Base-by-base conservation (phyloP, 2,329 filamentous ascomycete species). In the Triangularia verruculosa region DNA sequence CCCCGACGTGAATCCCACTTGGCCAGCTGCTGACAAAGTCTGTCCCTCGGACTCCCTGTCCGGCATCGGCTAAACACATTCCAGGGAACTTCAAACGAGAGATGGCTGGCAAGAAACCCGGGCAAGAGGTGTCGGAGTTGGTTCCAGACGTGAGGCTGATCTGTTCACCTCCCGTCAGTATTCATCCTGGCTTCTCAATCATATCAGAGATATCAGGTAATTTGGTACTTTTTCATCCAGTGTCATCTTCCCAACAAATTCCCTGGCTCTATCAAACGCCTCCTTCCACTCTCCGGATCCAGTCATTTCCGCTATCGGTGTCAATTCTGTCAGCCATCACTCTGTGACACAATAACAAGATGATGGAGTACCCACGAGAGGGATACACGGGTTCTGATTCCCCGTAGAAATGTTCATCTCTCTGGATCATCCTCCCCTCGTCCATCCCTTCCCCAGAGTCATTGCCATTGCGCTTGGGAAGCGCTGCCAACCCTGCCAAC, bases 61-160 rank as follows among this genome's bases (percentile, higher is more conserved):
- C 78, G 2, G 79, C 79, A 59, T 82, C 80, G 20, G 73, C 75
- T 1, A 81, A 70, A 61, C 80, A 82, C 68, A 82, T 71, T n/a
- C 79, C 79, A 0, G 78, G 74, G 57, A 82, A 82, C 0, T 71
- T 67, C 17, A 81, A 66, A 3, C 78, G 73, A 13, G 71, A 56
- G 7, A 81, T 72, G 7, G 76, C 70, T 0, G 73, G 69, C 28
- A 82, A 77, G 64, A 75, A 79, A n/a, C 82, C 82, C 0, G 77
- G 75, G 70, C 82, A 85, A 54, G 80, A 76, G 27, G 78, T 80
- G n/a, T 77, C 76, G 2, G 74, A 86, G 69, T 84, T 81, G 55
- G 87, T 83, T 66, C 91, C 91, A 1, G 89, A 89, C 0, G 90
- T 93, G 63, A 95, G 75, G 70, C 87, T 89, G 72, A 93, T 87